Conservation (phyloP, 2,329 filamentous ascomycete genomes). For the Camptophora hylomeconis region DNA sequence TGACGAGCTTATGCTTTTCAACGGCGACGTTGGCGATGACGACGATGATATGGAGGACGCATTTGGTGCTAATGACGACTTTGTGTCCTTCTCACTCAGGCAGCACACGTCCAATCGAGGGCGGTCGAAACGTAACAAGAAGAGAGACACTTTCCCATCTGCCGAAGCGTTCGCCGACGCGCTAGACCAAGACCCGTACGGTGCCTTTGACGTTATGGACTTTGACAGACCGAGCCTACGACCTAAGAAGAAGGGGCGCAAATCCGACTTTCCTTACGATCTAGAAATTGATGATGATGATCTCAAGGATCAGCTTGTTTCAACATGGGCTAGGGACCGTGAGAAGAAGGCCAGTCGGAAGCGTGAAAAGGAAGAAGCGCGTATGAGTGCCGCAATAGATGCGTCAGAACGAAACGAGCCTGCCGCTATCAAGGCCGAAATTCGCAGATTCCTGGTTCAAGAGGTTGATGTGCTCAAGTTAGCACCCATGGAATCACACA, state of each 20-base stretch:
- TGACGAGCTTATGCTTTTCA: conserved; percentile 46
- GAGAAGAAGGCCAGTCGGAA: conserved; percentile 60
- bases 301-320: conserved; percentile 45
- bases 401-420: conserved; percentile 39
- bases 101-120: conserved; percentile 15
- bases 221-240: conserved; percentile 57
- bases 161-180: conserved; percentile 45
- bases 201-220: conserved; percentile 76
- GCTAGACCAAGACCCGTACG: conserved; percentile 46
- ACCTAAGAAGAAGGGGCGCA: conserved; percentile 51
- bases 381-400: conserved; percentile 52
- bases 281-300: conserved; percentile 49
- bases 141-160: conserved; percentile 34
- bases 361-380: conserved; percentile 54
- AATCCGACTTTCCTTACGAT: conserved; percentile 40
- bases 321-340: conserved; percentile 54
- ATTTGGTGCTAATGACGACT: conserved; percentile 11
- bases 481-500: conserved; percentile 69
- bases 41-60: conserved; percentile 18
- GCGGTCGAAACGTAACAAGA: conserved; percentile 16
- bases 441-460: conserved; percentile 28
- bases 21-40: conserved; percentile 27
- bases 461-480: conserved; percentile 41
- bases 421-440: conserved; percentile 57
- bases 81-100: conserved; percentile 13